Evolutionary conservation across 1,284 basidiomycete species (phyloP), one percentile per base, ranked within the genome.

Genomic region (Marasmius sp.): DNA sequence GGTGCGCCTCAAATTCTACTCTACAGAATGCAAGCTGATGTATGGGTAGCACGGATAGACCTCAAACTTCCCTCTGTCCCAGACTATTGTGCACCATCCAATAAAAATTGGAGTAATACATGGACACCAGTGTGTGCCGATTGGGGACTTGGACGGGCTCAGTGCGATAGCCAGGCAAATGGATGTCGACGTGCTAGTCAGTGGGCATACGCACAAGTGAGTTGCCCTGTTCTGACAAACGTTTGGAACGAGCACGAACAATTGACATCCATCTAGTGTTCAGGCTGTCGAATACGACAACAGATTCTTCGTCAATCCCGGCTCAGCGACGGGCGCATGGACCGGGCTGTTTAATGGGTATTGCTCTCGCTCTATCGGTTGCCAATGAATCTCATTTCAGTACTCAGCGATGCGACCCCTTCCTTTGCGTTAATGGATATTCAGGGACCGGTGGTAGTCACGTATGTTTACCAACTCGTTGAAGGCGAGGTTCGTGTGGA

Each of bases 261-360:
- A 6, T 36, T 59, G 34, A 59, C 36, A 39, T 39, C 48, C 43
- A 11, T 60, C 12, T 71, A 95, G 93, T 34, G 98, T 99, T 76
- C 94, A 98, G 75, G 94, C 95, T 4, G 90, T 95, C 65, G 95
- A 97, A 72, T 89, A 92, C 68, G 94, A 95, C 65, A 87, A 89
- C 49, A 86, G 91, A 61, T 99, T 98, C 83, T 98, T 98, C 72
- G 87, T 98, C 56, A 98, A 98, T 74, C 97, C 97, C 0, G 97
- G 97, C 1, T 95, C 92, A 14, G 96, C 95, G 0, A 97, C 94
- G 0, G 96, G 96, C 47, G 95, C 97, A 14, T 98, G 95, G 95
- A 86, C 88, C 53, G 92, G 93, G 0, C 74, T 86, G 6, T 86
- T 84, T 67, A 89, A 85, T 63, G 87, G 85, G 92, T 90, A 65